Percentiles rank a stretch among this genome's conserved stretches.
Conservation (phyloP, 345 rosid genomes). For the Dipteronia dyeriana region DNA sequence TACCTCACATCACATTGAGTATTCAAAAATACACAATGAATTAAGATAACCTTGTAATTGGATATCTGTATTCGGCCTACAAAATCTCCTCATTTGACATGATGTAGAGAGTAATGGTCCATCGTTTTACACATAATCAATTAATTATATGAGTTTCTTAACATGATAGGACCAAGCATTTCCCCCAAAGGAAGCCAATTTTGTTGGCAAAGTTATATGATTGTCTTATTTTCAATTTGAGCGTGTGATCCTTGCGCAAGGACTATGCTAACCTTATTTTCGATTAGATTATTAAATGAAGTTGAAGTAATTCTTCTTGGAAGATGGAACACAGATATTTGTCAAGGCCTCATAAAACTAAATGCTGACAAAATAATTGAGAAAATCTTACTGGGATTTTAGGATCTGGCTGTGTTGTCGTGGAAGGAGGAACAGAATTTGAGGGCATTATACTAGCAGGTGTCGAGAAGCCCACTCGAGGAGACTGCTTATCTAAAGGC, state of each 20-base stretch:
- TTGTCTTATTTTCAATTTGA: not conserved
- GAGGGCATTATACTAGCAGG: slow-evolving; percentile 40
- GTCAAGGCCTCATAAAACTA: slow-evolving; percentile 1
- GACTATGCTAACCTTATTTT: no score
- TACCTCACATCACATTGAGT: not conserved
- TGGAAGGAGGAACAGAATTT: slow-evolving; percentile 51
- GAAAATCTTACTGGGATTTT: slow-evolving; percentile 50
- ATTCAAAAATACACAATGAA: not conserved
- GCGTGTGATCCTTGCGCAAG: no score
- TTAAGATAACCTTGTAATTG: not conserved
- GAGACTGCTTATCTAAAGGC: slow-evolving; percentile 58
- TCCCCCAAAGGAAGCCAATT: not conserved
- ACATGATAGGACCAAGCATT: not conserved
- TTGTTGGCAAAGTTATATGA: not conserved
- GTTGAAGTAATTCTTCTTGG: not conserved
- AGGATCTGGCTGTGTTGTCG: slow-evolving; percentile 46
- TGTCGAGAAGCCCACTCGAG: slow-evolving; percentile 52
- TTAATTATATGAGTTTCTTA: not conserved
- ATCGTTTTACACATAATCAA: not conserved
- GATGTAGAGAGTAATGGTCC: not conserved
- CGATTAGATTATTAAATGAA: no score
- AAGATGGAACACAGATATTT: not conserved
- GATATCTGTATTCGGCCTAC: not conserved
- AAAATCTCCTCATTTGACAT: slow-evolving; percentile 9
- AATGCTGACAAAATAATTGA: not conserved